These are phyloP conservation scores for Tricholoma hemisulphureum DNA, from an alignment of 768 basidiomycete genomes.

Conservation along the genomic window DNA sequence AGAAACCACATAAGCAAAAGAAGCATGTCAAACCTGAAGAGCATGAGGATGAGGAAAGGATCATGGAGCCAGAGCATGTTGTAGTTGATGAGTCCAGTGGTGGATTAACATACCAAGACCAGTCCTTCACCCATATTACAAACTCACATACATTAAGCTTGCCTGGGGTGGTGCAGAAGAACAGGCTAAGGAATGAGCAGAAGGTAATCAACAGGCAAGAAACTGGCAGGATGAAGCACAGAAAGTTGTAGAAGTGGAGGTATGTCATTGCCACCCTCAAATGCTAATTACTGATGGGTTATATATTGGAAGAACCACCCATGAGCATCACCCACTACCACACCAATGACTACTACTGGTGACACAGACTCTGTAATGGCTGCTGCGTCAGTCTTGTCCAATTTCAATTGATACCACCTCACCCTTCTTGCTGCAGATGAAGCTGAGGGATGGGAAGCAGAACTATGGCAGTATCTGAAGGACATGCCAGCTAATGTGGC, in stretches of 20 bases:
- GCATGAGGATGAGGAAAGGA: neutral
- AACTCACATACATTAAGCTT: too few relatives aligned
- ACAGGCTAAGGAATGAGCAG: slow-evolving; percentile 14
- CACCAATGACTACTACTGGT: neutral
- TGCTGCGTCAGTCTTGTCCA: neutral
- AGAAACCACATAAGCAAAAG: neutral
- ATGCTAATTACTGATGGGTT: neutral
- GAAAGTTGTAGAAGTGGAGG: slow-evolving; percentile 11
- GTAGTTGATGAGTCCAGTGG: neutral
- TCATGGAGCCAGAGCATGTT: neutral
- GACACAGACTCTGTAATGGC: neutral
- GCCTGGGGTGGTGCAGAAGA: slow-evolving; percentile 27
- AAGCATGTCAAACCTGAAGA: neutral
- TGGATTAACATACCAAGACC: slow-evolving; percentile 23
- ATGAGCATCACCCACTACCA: neutral
- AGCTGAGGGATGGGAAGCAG: slow-evolving; percentile 8
- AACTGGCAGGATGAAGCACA: slow-evolving; percentile 18
- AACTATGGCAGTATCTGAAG: slow-evolving; percentile 14
- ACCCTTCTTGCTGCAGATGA: neutral
- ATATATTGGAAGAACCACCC: slow-evolving; percentile 3
- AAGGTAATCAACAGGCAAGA: slow-evolving; percentile 15
- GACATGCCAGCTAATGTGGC: slow-evolving; percentile 14
- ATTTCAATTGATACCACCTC: slow-evolving; percentile 7
- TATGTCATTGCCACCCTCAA: neutral
- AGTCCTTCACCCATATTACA: slow-evolving; percentile 26